A percentile compares a stretch with the other conserved stretches of the same genome.
These are phyloP conservation scores for Ogataea saltuana DNA, from an alignment of 805 yeast genomes.

Conservation along the genomic window DNA sequence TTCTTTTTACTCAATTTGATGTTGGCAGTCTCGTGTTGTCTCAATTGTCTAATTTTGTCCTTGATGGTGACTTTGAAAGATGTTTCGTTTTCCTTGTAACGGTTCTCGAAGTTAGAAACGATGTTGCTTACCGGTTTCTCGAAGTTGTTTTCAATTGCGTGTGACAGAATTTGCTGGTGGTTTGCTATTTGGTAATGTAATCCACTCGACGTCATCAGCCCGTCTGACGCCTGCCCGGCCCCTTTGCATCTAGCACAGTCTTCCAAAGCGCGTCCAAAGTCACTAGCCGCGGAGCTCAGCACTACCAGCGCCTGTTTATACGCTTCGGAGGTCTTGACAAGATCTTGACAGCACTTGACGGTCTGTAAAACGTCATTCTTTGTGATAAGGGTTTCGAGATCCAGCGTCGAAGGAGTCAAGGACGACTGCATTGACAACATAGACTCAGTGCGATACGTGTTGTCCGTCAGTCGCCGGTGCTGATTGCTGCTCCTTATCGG, in stretches of 20 bases:
- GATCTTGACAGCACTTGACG: conserved; percentile 46
- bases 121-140: conserved; percentile 52
- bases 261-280: conserved; percentile 71
- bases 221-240: conserved; percentile 58
- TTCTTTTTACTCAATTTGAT: conserved; percentile 57
- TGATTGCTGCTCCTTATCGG: not conserved
- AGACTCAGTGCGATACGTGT: conserved; percentile 23
- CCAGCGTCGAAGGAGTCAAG: conserved; percentile 53
- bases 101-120: conserved; percentile 44
- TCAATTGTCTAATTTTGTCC: conserved; percentile 51
- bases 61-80: conserved; percentile 56
- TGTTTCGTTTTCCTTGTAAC: conserved; percentile 49
- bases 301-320: conserved; percentile 48
- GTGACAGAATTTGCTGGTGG: conserved; percentile 70
- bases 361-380: conserved; percentile 57
- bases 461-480: conserved; percentile 13
- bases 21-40: conserved; percentile 62
- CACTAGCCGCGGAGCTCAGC: conserved; percentile 62
- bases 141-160: conserved; percentile 54
- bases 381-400: conserved; percentile 61
- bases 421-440: conserved; percentile 46
- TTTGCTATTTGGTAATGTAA: conserved; percentile 74
- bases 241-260: conserved; percentile 63
- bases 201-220: conserved; percentile 72
- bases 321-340: conserved; percentile 46